Base-by-base conservation (phyloP, 2,329 filamentous ascomycete species). In the Colletotrichum tabaci region DNA sequence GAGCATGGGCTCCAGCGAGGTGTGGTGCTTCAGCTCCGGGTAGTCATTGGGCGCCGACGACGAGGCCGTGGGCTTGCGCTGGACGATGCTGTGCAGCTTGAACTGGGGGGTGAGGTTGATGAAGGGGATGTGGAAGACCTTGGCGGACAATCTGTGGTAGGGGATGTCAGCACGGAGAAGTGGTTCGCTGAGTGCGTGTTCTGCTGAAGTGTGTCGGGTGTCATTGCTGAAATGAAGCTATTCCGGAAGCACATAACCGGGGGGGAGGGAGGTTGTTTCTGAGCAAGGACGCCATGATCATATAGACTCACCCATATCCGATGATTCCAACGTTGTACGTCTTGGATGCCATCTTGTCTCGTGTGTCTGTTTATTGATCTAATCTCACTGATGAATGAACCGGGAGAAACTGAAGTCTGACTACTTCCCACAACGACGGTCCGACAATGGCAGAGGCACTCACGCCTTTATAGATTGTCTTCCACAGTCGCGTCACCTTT, bases 111-210 rank as follows among this genome's bases (percentile, higher is more conserved):
- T 89, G 40, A 87, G 86, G 64, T 84, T 84, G 81, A 96, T 88
- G 82, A 95, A 93, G 73, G 93, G 94, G 78, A 96, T 94, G 82
- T 96, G 93, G 83, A 96, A 96, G 82, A 93, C 87, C 79, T 95
- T 95, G 81, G 94, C 93, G 2, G 88, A 90, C 62, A 88, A 77
- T 79, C 88, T 89, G 67, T 44, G 30, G 13, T 15, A 40, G 52
- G 15, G 18, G 9, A 38, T 30, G 72, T 72, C 23, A 74, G 76
- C 76, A 53, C 73, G 44, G 70, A 46, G 18, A 26, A 10, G 10
- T 58, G 35, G 30, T 42, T 46, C 10, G 42, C 9, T 35, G 46
- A 46, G 15, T 53, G 15, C 38, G 50, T 35, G 50, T 35, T 35
- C 30, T 35, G 30, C 30, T 35, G 8, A 35, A 8, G 30, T 10